Conservation (phyloP, 306 rosid species). For the Casuarina cunninghamiana region DNA sequence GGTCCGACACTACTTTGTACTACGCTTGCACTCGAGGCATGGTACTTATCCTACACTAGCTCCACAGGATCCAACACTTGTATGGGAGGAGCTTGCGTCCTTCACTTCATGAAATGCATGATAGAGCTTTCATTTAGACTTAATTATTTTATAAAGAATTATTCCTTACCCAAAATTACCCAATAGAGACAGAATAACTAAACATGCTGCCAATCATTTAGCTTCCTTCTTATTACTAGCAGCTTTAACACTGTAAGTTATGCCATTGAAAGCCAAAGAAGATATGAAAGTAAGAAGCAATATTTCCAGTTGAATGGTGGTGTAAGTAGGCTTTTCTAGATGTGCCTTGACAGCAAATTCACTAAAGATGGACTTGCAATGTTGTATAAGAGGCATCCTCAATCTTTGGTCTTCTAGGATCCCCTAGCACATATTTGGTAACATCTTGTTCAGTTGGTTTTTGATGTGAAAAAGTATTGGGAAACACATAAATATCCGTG, state of each 20-base stretch:
- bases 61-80: neutral
- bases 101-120: conserved; percentile 22
- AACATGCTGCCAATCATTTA: conserved; percentile 55
- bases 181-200: conserved; percentile 41
- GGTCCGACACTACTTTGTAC: too few species aligned
- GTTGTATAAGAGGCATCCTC: too few species aligned
- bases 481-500: too few species aligned
- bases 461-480: too few species aligned
- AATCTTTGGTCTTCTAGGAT: too few species aligned
- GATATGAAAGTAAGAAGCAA: conserved; percentile 44
- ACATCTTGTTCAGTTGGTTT: too few species aligned
- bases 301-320: conserved; percentile 25
- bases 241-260: conserved; percentile 31
- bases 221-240: conserved; percentile 57
- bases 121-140: conserved; percentile 37
- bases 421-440: too few species aligned
- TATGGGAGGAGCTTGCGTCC: neutral
- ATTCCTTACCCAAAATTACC: conserved; percentile 49
- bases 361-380: too few species aligned
- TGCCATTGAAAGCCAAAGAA: conserved; percentile 49
- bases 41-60: neutral
- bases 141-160: conserved; percentile 35
- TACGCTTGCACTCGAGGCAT: neutral
- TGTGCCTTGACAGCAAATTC: too few species aligned
- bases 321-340: too few species aligned